Evolutionary conservation across 1,284 basidiomycete genomes (phyloP).

Genomic region (Paramarasmius palmivorus): DNA sequence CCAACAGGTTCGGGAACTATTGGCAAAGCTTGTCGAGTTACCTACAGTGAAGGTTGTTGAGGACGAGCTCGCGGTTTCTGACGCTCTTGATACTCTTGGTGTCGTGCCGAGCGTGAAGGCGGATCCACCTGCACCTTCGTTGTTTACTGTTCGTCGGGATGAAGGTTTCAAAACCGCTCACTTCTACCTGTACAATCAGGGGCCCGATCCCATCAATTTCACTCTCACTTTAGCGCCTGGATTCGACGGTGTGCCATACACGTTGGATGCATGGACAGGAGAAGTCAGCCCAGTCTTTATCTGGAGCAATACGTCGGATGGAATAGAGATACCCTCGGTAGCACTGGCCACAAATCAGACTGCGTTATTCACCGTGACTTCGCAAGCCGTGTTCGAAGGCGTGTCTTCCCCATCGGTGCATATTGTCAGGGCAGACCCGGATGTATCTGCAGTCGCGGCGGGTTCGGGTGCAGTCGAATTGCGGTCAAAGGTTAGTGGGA

Average conservation of each 20-base stretch:
- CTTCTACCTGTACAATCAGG: constrained; percentile 18
- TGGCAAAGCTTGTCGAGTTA: constrained; percentile 15
- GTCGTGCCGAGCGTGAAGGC: constrained; percentile 13
- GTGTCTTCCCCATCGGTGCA: constrained; percentile 6
- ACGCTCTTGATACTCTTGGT: constrained; percentile 12
- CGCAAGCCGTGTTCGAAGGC: constrained; percentile 12
- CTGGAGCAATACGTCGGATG: constrained; percentile 8
- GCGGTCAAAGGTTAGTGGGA: constrained; percentile 11
- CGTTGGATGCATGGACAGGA: constrained; percentile 18
- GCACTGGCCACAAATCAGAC: constrained; percentile 15
- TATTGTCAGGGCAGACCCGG: constrained; percentile 4
- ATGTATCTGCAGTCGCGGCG: constrained; percentile 11
- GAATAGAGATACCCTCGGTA: constrained; percentile 16
- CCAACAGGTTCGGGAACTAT: constrained; percentile 13
- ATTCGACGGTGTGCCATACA: constrained; percentile 15
- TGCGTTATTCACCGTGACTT: constrained; percentile 17
- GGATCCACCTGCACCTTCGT: constrained; percentile 6
- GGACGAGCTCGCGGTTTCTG: constrained; percentile 12
- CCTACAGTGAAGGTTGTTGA: constrained; percentile 12
- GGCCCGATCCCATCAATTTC: constrained; percentile 13
- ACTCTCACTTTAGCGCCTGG: constrained; percentile 16
- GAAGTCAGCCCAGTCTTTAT: constrained; percentile 14
- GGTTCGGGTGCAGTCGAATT: constrained; percentile 11
- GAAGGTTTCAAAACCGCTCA: constrained; percentile 6
- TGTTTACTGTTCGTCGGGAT: constrained; percentile 15